These are phyloP conservation scores for Claviceps humidiphila DNA, from an alignment of 2,329 filamentous ascomycete species.

Conservation along the genomic window DNA sequence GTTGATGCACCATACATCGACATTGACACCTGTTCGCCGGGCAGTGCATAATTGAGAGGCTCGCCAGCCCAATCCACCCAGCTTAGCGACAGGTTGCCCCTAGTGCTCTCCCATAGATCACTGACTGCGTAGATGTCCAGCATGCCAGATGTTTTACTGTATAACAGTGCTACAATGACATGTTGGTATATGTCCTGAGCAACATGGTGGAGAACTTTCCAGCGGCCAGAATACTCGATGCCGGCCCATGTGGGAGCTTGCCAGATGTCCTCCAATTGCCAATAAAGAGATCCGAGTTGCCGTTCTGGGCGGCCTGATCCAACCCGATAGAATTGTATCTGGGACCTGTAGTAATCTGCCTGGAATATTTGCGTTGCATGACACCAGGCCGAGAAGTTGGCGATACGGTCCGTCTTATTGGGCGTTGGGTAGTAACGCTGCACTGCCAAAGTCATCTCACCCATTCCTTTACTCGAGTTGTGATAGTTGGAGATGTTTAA, in stretches of 20 bases:
- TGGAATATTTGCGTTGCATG: slow-evolving; percentile 51
- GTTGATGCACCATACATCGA: neutral
- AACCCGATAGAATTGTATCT: slow-evolving; percentile 48
- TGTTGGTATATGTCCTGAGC: slow-evolving; percentile 43
- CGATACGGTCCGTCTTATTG: slow-evolving; percentile 34
- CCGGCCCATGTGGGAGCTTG: slow-evolving; percentile 51
- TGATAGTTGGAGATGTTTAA: slow-evolving; percentile 6
- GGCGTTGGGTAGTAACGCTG: slow-evolving; percentile 44
- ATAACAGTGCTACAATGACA: slow-evolving; percentile 46
- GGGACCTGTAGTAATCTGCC: slow-evolving; percentile 45
- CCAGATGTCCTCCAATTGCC: slow-evolving; percentile 55
- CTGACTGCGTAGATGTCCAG: slow-evolving; percentile 29
- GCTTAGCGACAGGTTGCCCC: neutral
- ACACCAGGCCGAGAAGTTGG: slow-evolving; percentile 49
- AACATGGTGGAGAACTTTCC: slow-evolving; percentile 48
- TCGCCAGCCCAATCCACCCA: slow-evolving; percentile 5
- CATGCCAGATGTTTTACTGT: slow-evolving; percentile 33
- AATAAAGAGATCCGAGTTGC: slow-evolving; percentile 47
- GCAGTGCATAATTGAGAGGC: neutral
- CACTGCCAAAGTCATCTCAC: slow-evolving; percentile 45
- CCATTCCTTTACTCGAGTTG: slow-evolving; percentile 25
- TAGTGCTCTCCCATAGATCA: slow-evolving; percentile 1
- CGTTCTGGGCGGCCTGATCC: slow-evolving; percentile 43
- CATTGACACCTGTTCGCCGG: neutral
- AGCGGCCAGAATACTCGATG: slow-evolving; percentile 48